Percentiles rank a stretch among this genome's conserved stretches.
phyloP scores from a whole-genome alignment of 192 early-diverging fungal genomes.

The Dimargaris xerosporica region DNA sequence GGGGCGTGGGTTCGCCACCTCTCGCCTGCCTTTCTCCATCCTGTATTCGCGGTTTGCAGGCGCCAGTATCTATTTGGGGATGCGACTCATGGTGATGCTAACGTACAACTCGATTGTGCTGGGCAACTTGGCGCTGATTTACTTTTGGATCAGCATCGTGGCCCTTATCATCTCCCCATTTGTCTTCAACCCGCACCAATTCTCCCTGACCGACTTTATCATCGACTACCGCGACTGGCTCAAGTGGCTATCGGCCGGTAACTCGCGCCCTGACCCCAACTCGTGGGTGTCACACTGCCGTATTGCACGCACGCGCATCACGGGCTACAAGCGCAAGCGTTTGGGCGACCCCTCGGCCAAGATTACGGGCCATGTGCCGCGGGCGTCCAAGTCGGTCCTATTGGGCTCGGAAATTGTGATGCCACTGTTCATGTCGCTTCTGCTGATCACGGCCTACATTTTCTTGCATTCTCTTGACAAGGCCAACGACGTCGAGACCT shows the following conservation, averaged over 20 bases:
- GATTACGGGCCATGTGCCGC: constrained; percentile 40
- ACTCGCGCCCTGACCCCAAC: constrained; percentile 52
- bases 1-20: constrained; percentile 72
- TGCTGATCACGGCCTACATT: constrained; percentile 44
- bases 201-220: constrained; percentile 61
- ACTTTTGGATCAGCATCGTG: constrained; percentile 69
- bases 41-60: constrained; percentile 63
- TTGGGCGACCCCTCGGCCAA: constrained; percentile 48
- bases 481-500: constrained; percentile 17
- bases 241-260: constrained; percentile 69
- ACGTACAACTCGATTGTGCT: constrained; percentile 56
- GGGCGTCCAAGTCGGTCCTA: constrained; percentile 48
- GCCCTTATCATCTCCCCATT: constrained; percentile 69
- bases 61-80: constrained; percentile 60
- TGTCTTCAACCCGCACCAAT: constrained; percentile 82
- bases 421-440: constrained; percentile 41
- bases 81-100: constrained; percentile 50
- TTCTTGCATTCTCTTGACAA: constrained; percentile 48
- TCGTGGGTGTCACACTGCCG: constrained; percentile 71
- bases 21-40: constrained; percentile 52
- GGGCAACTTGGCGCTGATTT: constrained; percentile 54
- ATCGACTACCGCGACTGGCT: constrained; percentile 68
- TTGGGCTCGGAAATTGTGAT: constrained; percentile 55
- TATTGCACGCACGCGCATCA: constrained; percentile 50
- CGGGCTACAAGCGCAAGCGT: constrained; percentile 62